Evolutionary conservation across 768 basidiomycete genomes (phyloP).

Genomic region (Lyophyllum semitale): DNA sequence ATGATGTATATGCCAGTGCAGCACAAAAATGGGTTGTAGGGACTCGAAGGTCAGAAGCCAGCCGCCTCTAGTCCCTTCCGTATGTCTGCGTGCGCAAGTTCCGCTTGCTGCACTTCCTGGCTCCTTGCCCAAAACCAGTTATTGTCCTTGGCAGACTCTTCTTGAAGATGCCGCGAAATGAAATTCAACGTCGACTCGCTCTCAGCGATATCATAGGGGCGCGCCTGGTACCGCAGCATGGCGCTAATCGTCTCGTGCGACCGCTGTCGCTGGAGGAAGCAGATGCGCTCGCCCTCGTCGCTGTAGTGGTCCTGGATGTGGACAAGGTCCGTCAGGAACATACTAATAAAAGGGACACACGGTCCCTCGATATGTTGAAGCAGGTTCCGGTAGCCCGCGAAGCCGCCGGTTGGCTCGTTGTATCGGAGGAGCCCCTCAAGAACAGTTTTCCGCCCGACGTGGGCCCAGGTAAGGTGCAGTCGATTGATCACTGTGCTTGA

Average conservation of each 20-base stretch:
- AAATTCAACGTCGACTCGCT: conserved; percentile 47
- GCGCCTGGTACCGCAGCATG: conserved; percentile 59
- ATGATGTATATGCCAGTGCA: background rate
- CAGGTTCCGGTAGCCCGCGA: conserved; percentile 54
- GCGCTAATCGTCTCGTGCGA: conserved; percentile 55
- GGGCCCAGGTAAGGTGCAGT: conserved; percentile 68
- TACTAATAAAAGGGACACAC: conserved; percentile 69
- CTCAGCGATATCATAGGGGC: conserved; percentile 49
- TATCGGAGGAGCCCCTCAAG: conserved; percentile 55
- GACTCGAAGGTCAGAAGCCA: conserved; percentile 47
- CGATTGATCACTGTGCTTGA: conserved; percentile 59
- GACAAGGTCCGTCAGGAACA: conserved; percentile 62
- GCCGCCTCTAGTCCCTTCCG: conserved; percentile 68
- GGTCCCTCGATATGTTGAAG: conserved; percentile 52
- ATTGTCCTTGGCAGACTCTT: conserved; percentile 41
- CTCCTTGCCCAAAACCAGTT: conserved; percentile 60
- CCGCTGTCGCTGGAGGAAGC: conserved; percentile 56
- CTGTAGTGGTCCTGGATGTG: conserved; percentile 54
- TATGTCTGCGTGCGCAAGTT: conserved; percentile 64
- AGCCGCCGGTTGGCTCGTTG: conserved; percentile 62
- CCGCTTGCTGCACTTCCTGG: conserved; percentile 59
- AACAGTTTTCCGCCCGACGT: conserved; percentile 50
- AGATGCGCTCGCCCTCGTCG: conserved; percentile 43
- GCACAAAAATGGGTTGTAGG: too few species aligned
- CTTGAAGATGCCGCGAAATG: conserved; percentile 47